Base-by-base conservation (phyloP, 2,329 filamentous ascomycete genomes). In the Aspergillus sp. region DNA sequence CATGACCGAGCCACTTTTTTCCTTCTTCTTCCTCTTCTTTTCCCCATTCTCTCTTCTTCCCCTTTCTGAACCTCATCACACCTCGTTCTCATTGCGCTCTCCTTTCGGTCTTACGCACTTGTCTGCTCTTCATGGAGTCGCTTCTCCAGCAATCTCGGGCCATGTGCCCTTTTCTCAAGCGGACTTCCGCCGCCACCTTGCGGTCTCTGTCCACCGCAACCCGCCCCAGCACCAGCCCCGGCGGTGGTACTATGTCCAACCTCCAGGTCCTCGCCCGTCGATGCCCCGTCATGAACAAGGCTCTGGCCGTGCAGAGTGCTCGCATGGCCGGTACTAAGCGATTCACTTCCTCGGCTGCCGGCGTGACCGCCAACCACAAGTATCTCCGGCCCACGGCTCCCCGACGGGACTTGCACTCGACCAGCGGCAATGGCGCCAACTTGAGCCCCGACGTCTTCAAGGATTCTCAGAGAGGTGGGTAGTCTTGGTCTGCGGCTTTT, bases 281-380 rank as follows among this genome's bases (percentile, higher is more conserved):
- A 77, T 99, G 95, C 85, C 95, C 95, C 60, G 90, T 99, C 78
- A 99, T 99, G 95, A 94, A 93, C 77, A 96, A 97, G 84, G 95
- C 95, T 47, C 86, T 99, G 76, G 90, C 92, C 62, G 89, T 97
- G 45, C 94, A 97, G 83, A 80, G 77, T 62, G 73, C 78, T 50
- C 75, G 78, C 52, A 67, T 80, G 60, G 71, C 70, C 24, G 66
- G 65, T 53, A 62, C 73, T 54, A 78, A 76, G 69, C 70, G 73
- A 9, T 78, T 78, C 59, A 74, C 75, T 58, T 73, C 75, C 16
- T 66, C 68, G 24, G 71, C 74, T 42, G 69, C 71, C 49, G 68
- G 69, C 46, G 67, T 72, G 20, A 50, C 68, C 18, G 67, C 67
- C 20, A 61, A 67, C 32, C 61, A 68, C 57, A 82, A 82, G 70